Evolutionary conservation across 2,329 filamentous ascomycete genomes (phyloP), one percentile per base, ranked within the genome.

Genomic region (Scolecobasidium constrictum): DNA sequence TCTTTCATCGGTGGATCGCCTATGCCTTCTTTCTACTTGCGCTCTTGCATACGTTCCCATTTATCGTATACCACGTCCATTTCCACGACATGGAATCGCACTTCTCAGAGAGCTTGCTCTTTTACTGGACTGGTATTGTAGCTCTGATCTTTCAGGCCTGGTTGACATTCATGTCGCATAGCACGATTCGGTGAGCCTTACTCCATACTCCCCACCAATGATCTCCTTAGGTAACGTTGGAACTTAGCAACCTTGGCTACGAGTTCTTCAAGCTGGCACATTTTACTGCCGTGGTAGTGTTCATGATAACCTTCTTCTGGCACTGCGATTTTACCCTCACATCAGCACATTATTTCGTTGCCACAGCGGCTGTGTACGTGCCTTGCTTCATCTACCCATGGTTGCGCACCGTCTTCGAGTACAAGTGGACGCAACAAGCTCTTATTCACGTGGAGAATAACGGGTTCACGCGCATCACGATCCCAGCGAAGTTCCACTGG

Each of bases 401-500:
- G 68, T 75, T 80, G 31, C 40, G 40, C 16, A 37, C 40, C 33
- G 20, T 35, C 21, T 43, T 43, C n/a, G 31, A 43, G 20, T 37
- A 43, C 11, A 23, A 33, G 26, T 22, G n/a, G 16, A 18, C 19
- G 7, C 40, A 43, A 31, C 19, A 37, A 37, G 66, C 83, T 50
- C 79, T 86, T 0, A 94, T 86, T 66, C 66, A 94, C 53, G 83
- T 94, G 33, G 90, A 90, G 38, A 90, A 95, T 53, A 87, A 94
- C 62, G 87, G 86, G 1, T 86, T 86, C 19, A 80, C 95, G 33
- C 92, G 85, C 1, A 71, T 95, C 20, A 95, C 88, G 0, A 83
- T 95, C 41, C 87, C 90, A 1, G 95, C 90, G 0, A 86, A 90
- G 59, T 84, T 93, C 73, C 80, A 77, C 47, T 96, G 90, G 90